Base-by-base conservation (phyloP, 2,329 filamentous ascomycete species). In the Allantophomopsis cytisporea region DNA sequence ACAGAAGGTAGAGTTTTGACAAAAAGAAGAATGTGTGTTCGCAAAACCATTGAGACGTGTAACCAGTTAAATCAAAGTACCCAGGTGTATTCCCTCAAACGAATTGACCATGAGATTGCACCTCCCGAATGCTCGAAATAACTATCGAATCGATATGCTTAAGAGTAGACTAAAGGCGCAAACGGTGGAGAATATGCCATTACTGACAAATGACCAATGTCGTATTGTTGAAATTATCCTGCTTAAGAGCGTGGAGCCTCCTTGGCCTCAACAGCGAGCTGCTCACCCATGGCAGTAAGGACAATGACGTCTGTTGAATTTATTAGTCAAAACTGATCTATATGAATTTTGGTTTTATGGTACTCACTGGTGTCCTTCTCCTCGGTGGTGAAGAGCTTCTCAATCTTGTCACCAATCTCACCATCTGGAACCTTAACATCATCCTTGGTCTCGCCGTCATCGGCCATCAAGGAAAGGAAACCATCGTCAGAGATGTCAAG, bases 231-330 rank as follows among this genome's bases (percentile, higher is more conserved):
- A 41, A 36, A 40, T 40, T 33, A 35, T 43, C 45, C 45, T 54
- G 52, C 46, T 46, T 54, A 53, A 50, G 47, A 45, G 42, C 48
- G 55, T 63, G 83, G 79, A 64, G 84, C 85, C 70, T 95, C 88
- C 80, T 96, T 96, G 68, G 80, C 83, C 61, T 95, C 88, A 62
- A 95, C 81, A 59, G 80, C 83, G 55, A 74, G 68, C 75, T 96
- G 84, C 71, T 98, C 89, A 60, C 84, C 84, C 91, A 98, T 98
- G 62, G 91, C 79, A 56, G 85, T 84, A 61, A 94, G 83, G 62
- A 98, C 78, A 56, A 89, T 82, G 56, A 96, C 81, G 67, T 87
- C 87, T 94, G 48, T 34, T 40, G 43, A 34, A 31, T 38, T 39
- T 35, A 38, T 43, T 38, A 45, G 43, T 31, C 43, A 35, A 8